Evolutionary conservation across 2,329 filamentous ascomycete species (phyloP).

Genomic region (Neodidymelliopsis sp.): DNA sequence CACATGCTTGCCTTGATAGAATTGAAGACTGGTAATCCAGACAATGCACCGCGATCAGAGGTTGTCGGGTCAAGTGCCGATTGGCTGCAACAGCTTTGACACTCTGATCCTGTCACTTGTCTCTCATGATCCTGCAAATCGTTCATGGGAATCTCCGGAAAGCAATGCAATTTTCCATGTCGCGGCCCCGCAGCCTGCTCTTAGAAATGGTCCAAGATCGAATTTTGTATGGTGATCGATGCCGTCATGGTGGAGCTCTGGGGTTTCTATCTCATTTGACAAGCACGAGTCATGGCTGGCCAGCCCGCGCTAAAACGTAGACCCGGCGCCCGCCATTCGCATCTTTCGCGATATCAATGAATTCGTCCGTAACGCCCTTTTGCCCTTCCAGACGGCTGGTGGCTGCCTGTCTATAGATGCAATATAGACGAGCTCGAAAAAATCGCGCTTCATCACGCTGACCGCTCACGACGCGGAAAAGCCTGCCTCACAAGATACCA

Average conservation of each 20-base stretch:
- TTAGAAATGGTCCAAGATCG: slow-evolving; percentile 12
- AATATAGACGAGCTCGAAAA: background rate
- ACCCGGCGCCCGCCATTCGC: slow-evolving; percentile 16
- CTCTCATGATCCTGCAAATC: slow-evolving; percentile 1
- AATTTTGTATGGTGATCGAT: slow-evolving; percentile 18
- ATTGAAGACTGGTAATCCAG: background rate
- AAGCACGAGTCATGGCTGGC: slow-evolving; percentile 17
- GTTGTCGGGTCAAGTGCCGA: slow-evolving; percentile 5
- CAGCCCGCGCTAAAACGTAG: slow-evolving; percentile 11
- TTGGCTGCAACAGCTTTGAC: slow-evolving; percentile 2
- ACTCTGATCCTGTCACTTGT: slow-evolving; percentile 1
- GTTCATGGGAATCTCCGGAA: slow-evolving; percentile 12
- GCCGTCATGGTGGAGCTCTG: slow-evolving; percentile 15
- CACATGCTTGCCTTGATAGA: slow-evolving; percentile 1
- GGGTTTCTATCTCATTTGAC: slow-evolving; percentile 1
- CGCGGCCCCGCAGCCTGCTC: background rate
- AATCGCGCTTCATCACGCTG: slow-evolving; percentile 7
- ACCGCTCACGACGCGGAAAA: background rate
- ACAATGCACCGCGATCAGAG: slow-evolving; percentile 2
- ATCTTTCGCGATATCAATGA: slow-evolving; percentile 13
- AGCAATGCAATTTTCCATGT: slow-evolving; percentile 9
- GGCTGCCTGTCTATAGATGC: slow-evolving; percentile 1
- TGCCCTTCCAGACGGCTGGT: background rate
- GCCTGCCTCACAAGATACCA: background rate
- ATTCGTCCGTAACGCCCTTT: slow-evolving; percentile 14